phyloP scores from a whole-genome alignment of 2,329 filamentous ascomycete species.

The Nigrograna mackinnonii region DNA sequence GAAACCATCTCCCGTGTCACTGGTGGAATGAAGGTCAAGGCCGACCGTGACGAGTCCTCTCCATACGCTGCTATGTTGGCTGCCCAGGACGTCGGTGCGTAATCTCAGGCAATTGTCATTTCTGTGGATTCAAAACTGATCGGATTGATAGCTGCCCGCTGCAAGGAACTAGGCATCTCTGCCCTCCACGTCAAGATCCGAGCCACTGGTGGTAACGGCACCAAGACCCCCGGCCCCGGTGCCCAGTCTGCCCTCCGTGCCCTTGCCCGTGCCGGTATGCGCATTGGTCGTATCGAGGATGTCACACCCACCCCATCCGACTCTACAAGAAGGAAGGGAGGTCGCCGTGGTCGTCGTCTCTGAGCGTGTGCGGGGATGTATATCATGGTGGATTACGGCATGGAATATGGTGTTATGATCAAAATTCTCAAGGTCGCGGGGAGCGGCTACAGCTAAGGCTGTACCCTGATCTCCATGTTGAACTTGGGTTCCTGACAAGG shows the following conservation, averaged over 20 bases:
- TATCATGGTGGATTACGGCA: constrained; percentile 36
- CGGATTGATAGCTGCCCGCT: constrained; percentile 70
- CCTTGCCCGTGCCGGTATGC: constrained; percentile 98
- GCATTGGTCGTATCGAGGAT: constrained; percentile 99
- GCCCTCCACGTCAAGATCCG: constrained; percentile 99
- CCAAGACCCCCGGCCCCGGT: constrained; percentile 99
- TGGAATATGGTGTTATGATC: constrained; percentile 40
- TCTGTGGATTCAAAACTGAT: too few species aligned
- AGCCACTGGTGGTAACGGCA: constrained; percentile 99
- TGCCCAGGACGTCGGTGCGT: constrained; percentile 74
- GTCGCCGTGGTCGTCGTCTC: constrained; percentile 99
- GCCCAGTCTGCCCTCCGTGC: constrained; percentile 99
- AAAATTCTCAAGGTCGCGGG: constrained; percentile 41
- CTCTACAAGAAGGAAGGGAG: constrained; percentile 99
- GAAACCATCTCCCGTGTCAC: constrained; percentile 99
- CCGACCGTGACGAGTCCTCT: constrained; percentile 95
- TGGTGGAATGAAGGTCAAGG: constrained; percentile 99
- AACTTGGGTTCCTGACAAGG: constrained; percentile 36
- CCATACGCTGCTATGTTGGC: constrained; percentile 99
- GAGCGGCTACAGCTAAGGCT: constrained; percentile 33
- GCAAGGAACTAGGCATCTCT: constrained; percentile 84
- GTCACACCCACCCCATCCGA: constrained; percentile 99
- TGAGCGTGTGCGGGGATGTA: constrained; percentile 59
- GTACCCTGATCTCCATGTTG: constrained; percentile 43
- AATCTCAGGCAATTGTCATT: constrained; percentile 1